These are phyloP conservation scores for Elongisporangium anandrum DNA, from an alignment of 352 stramenopile species.

Conservation along the genomic window DNA sequence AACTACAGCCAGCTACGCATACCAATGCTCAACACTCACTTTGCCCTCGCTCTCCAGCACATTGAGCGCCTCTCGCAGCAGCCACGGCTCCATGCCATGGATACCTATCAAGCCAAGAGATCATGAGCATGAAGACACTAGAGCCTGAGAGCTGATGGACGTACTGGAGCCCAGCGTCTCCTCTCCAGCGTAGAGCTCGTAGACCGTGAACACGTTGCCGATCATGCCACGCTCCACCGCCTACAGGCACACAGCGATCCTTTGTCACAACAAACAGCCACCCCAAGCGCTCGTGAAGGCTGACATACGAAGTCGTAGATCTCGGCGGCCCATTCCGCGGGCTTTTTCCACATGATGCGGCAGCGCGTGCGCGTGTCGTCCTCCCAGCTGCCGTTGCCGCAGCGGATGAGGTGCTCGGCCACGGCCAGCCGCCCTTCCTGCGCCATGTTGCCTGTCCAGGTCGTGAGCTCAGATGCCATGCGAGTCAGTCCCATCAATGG, in stretches of 20 bases:
- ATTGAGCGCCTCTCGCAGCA: conserved; percentile 69
- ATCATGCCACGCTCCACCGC: conserved; percentile 70
- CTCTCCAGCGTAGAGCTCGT: conserved; percentile 81
- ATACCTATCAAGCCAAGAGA: conserved; percentile 31
- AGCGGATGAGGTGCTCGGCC: conserved; percentile 72
- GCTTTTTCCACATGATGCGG: conserved; percentile 86
- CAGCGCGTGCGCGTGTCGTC: conserved; percentile 76
- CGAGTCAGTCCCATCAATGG: no score
- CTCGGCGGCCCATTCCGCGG: conserved; percentile 71
- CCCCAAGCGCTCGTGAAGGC: neutral
- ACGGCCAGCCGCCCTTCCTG: conserved; percentile 59
- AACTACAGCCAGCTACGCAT: neutral
- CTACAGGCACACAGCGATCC: conserved; percentile 17
- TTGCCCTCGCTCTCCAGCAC: conserved; percentile 78
- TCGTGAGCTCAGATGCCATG: neutral
- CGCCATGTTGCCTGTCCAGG: conserved; percentile 52
- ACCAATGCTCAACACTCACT: conserved; percentile 15
- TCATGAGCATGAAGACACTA: neutral
- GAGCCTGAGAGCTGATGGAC: neutral
- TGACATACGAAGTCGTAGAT: conserved; percentile 80
- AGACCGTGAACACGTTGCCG: conserved; percentile 82
- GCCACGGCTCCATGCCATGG: conserved; percentile 81
- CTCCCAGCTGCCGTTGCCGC: conserved; percentile 75
- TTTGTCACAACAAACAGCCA: conserved; percentile 10
- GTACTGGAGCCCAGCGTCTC: conserved; percentile 74